Evolutionary conservation across 768 basidiomycete species (phyloP), one percentile per base, ranked within the genome.

Genomic region (Sutorius australiensis): DNA sequence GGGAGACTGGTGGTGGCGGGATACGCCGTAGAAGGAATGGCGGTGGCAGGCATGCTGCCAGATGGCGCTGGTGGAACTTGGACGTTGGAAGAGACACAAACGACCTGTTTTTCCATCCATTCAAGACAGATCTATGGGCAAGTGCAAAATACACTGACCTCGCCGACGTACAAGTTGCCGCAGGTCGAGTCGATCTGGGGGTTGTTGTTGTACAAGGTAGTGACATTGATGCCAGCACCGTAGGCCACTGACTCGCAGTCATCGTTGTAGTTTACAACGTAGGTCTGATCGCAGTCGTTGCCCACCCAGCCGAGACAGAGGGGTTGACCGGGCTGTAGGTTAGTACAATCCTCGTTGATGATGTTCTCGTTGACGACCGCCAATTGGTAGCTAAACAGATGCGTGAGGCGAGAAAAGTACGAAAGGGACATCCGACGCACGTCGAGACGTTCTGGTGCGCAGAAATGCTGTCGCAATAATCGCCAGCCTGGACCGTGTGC

Each of bases 391-490:
- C 88, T 91, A 50, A 45, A 38, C 50, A 42, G 55, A 38, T 2
- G 30, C 6, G 34, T 0, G 32, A 19, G 9, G 8, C 7, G n/a
- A 40, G 12, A 7, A 14, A 6, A 7, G n/a, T 0, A 3, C 5
- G 11, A 2, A 11, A 6, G 7, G 6, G 30, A 7, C 24, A 24
- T 24, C 24, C 24, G 24, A 75, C 82, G 28, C 56, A 87, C 86
- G 84, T 84, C 32, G 86, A 86, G 58, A 76, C 82, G 38, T 78
- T 74, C 49, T 85, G 59, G 59, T 6, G 77, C 73, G 78, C 76
- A 56, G 85, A 89, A 69, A 91, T 90, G 56, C 66, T 62, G 72
- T 90, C 86, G 65, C 89, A 91, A 50, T 75, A 78, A 64, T 90
- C 88, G 46, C 83, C 83, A 3, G 62, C 61, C 53, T 77, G 61